Evolutionary conservation across 768 basidiomycete species (phyloP), one percentile per base, ranked within the genome.

Genomic region (Leccinum subtestaceum): DNA sequence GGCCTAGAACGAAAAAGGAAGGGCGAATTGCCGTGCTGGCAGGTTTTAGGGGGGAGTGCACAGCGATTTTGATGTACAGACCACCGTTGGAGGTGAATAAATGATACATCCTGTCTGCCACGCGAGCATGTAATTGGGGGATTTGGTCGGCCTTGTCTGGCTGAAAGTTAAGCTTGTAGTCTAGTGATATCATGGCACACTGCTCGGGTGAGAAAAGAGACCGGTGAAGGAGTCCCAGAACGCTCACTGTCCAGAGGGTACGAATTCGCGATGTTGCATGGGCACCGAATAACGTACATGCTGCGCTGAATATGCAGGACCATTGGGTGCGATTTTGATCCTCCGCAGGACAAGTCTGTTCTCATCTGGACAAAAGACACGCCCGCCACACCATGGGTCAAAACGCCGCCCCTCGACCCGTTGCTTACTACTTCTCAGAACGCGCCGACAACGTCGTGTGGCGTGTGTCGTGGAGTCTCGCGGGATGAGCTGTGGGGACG

Each of bases 391-490:
- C 80, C 86, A 1, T 96, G 94, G 93, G 82, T 82, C 12, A 91
- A 89, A 77, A 89, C 85, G 1, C 21, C 85, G 1, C 21, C 21
- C 8, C 83, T 96, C 36, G 91, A 95, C 67, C 90, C 91, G 1
- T 83, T 1, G 21, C 21, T 21, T 21, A 21, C 21, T 21, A 21
- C 21, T 13, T 76, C 79, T 3, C 76, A 80, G 50, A 74, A 78
- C 8, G 68, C 80, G 8, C 77, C 78, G 8, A 74, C 71, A 46
- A 77, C 73, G 70, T 95, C 5, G 95, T 98, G 25, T 98, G 96
- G 97, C 84, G 94, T 98, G 94, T 98, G 34, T 93, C 91, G 48
- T 99, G 97, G 97, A 95, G 93, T 63, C 82, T 98, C 25, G 93
- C 95, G 1, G 97, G 96, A 17, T 99, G 46, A 94, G 93, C 72